Conservation (phyloP, 495 filamentous ascomycete genomes). For the Monascus purpureus region DNA sequence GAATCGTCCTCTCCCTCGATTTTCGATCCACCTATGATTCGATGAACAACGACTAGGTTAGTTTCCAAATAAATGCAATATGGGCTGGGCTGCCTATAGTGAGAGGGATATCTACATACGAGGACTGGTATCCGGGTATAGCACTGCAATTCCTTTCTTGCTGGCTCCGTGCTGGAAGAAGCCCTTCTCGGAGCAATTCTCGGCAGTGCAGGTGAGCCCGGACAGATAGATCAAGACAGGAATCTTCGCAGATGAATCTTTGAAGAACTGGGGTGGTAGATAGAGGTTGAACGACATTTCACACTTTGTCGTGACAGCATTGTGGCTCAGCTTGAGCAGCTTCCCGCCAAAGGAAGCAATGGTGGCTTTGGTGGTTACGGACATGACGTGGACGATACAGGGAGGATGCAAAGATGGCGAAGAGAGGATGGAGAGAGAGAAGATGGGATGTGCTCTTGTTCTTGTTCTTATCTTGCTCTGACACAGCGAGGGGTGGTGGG, state of each 20-base stretch:
- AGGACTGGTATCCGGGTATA: constrained; percentile 92
- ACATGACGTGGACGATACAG: too few species aligned
- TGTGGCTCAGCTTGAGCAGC: constrained; percentile 83
- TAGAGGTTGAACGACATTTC: constrained; percentile 59
- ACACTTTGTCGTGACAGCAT: constrained; percentile 49
- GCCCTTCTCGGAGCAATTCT: constrained; percentile 90
- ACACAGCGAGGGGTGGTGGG: too few species aligned
- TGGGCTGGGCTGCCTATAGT: not conserved
- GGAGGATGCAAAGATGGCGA: too few species aligned
- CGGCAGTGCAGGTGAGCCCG: constrained; percentile 85
- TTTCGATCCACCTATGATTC: constrained; percentile 45
- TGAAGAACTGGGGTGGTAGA: constrained; percentile 43
- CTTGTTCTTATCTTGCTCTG: too few species aligned
- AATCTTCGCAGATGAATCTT: constrained; percentile 34
- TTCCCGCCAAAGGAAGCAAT: constrained; percentile 91
- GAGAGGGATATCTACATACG: constrained; percentile 31
- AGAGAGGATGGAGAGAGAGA: too few species aligned
- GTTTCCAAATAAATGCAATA: not conserved
- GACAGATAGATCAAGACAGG: constrained; percentile 92
- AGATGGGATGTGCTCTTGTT: too few species aligned
- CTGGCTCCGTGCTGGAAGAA: constrained; percentile 80
- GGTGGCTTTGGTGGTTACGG: constrained; percentile 73
- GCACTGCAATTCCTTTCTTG: constrained; percentile 65
- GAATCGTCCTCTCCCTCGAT: constrained; percentile 68
- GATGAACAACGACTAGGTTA: not conserved